phyloP scores from a whole-genome alignment of 345 rosid genomes.

The Jatropha curcas region DNA sequence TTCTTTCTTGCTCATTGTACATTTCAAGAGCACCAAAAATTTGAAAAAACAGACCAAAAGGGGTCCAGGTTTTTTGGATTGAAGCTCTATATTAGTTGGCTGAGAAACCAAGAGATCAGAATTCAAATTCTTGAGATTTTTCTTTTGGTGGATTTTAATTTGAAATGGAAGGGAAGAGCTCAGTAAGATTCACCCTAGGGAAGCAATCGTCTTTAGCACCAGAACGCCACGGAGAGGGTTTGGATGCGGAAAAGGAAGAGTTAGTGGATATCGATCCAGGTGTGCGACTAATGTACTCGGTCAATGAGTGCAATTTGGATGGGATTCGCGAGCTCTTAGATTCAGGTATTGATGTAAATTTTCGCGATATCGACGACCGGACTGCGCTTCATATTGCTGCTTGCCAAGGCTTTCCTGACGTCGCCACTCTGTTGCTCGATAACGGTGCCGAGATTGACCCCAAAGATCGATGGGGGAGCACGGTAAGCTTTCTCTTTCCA shows the following conservation, averaged over 20 bases:
- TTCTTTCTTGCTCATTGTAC: no score
- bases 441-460: constrained; percentile 57
- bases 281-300: constrained; percentile 68
- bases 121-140: background rate
- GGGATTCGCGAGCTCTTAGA: constrained; percentile 67
- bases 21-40: background rate
- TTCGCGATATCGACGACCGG: constrained; percentile 76
- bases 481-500: constrained; percentile 44
- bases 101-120: background rate
- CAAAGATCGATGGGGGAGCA: constrained; percentile 94
- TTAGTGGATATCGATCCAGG: constrained; percentile 49
- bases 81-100: background rate
- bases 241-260: constrained; percentile 36
- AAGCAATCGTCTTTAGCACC: constrained; percentile 82
- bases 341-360: constrained; percentile 70
- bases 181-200: constrained; percentile 50
- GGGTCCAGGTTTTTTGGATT: background rate
- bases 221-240: constrained; percentile 41
- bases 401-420: constrained; percentile 71
- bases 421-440: constrained; percentile 58
- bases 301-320: constrained; percentile 71
- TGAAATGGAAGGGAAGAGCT: constrained; percentile 55
- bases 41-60: background rate
- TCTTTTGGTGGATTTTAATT: background rate
- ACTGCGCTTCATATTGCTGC: constrained; percentile 91